Conservation (phyloP, 78 protist genomes). For the Chrysochromulina tobinii region DNA sequence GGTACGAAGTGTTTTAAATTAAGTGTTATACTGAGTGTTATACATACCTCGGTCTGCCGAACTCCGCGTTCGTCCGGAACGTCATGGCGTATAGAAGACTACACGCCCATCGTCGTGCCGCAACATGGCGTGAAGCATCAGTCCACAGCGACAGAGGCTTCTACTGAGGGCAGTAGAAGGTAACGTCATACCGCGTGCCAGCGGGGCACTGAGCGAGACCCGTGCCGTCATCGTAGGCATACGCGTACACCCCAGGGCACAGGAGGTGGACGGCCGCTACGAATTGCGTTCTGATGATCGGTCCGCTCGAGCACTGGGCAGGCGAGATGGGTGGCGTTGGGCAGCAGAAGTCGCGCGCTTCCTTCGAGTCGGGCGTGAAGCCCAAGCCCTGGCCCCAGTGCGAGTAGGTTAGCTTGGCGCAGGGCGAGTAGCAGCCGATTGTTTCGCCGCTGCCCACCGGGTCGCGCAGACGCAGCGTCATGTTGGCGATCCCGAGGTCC, state of each 20-base stretch:
- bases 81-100: too few relatives aligned
- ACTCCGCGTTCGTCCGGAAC: too few relatives aligned
- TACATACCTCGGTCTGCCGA: too few relatives aligned
- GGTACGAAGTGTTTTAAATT: too few relatives aligned
- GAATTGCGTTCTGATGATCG: too few relatives aligned
- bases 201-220: constrained; percentile 2
- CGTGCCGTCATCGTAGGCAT: constrained; percentile 7
- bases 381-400: constrained; percentile 18
- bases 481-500: not conserved
- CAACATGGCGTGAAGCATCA: too few relatives aligned
- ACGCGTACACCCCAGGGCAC: constrained; percentile 4
- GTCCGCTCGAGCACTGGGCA: not conserved
- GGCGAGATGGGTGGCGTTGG: not conserved
- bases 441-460: not conserved
- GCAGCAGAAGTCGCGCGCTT: constrained; percentile 19
- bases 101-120: too few relatives aligned
- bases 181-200: not conserved
- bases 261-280: not conserved
- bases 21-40: too few relatives aligned
- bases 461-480: not conserved
- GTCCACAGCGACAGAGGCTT: not conserved
- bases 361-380: not conserved
- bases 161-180: not conserved
- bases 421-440: constrained; percentile 20
- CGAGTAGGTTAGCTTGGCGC: not conserved